Evolutionary conservation across 495 filamentous ascomycete genomes (phyloP).

Genomic region (Podospora pseudopauciseta): DNA sequence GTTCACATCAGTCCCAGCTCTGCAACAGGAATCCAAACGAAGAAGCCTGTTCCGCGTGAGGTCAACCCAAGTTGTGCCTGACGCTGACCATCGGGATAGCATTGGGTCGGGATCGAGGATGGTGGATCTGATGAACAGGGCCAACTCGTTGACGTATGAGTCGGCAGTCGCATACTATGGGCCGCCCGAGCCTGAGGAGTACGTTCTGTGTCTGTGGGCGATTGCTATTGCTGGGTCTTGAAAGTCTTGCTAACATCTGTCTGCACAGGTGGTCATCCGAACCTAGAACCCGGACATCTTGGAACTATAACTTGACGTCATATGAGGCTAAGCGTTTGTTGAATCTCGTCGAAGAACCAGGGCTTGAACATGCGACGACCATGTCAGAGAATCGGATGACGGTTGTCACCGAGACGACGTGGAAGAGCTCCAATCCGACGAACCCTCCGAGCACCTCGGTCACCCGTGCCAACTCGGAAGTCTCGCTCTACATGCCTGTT

Average conservation of each 20-base stretch:
- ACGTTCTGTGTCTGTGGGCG: neutral
- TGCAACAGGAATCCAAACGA: constrained; percentile 23
- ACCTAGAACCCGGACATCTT: constrained; percentile 34
- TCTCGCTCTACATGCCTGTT: constrained; percentile 47
- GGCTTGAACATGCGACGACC: constrained; percentile 29
- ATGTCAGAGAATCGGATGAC: constrained; percentile 38
- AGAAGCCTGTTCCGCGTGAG: constrained; percentile 35
- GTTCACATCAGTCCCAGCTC: constrained; percentile 15
- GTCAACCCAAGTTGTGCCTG: constrained; percentile 25
- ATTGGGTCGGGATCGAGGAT: constrained; percentile 20
- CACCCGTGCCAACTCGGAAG: constrained; percentile 39
- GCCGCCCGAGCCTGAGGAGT: constrained; percentile 26
- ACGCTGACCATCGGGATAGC: constrained; percentile 18
- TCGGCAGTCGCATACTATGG: constrained; percentile 31
- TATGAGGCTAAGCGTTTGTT: constrained; percentile 43
- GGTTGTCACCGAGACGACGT: constrained; percentile 34
- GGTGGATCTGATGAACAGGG: constrained; percentile 23
- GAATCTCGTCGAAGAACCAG: constrained; percentile 37
- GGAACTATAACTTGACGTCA: constrained; percentile 41
- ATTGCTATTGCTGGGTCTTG: neutral
- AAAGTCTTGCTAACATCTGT: neutral
- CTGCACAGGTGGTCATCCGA: constrained; percentile 24
- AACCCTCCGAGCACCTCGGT: constrained; percentile 31
- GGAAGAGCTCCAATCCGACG: constrained; percentile 37
- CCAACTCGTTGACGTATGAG: constrained; percentile 37